Base-by-base conservation (phyloP, 805 yeast genomes). In the Sugiyamaella boreocaroliniensis region DNA sequence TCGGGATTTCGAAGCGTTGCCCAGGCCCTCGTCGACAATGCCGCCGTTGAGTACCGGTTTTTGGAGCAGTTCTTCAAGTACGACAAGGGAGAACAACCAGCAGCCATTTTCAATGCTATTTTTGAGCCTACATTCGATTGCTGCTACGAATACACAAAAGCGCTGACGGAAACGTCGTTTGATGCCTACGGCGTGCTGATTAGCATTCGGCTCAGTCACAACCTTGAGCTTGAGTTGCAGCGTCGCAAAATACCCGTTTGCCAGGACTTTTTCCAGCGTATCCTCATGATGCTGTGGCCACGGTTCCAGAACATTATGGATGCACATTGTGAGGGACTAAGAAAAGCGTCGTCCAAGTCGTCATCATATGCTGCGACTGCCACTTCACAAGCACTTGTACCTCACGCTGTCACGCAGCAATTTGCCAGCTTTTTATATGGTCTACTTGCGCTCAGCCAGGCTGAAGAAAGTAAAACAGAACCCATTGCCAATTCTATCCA, bases 111-210 rank as follows among this genome's bases (percentile, higher is more conserved):
- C 69, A 64, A 71, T 48, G 68, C 61, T 19, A 79, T 79, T 2
- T 83, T 82, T 61, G 72, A 71, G 34, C 79, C 79, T 2, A 76
- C 84, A 0, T 79, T 78, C 51, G 70, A 70, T 9, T 59, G 77
- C 32, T 82, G 86, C 2, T 65, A 73, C 19, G 68, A 66, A 14
- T 80, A 77, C 63, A 73, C 84, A 10, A 73, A 74, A 51, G 61
- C 58, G 53, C 55, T 76, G 55, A 52, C 68, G 60, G 48, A 66
- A 63, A 34, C 54, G 49, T 22, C 70, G 45, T 83, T 73, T 63
- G 99, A 93, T 65, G 78, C 82, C 1, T 86, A 82, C 67, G 97
- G 96, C 0, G 72, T 89, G 1, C 70, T 93, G 45, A 75, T 89
- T 5, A 79, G 86, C 61, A 86, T 92, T 29, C 73, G 96, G 49